Percentiles rank a stretch among this genome's conserved stretches.
These are phyloP conservation scores for Trichophyton verrucosum DNA, from an alignment of 2,329 filamentous ascomycete species.

Conservation along the genomic window DNA sequence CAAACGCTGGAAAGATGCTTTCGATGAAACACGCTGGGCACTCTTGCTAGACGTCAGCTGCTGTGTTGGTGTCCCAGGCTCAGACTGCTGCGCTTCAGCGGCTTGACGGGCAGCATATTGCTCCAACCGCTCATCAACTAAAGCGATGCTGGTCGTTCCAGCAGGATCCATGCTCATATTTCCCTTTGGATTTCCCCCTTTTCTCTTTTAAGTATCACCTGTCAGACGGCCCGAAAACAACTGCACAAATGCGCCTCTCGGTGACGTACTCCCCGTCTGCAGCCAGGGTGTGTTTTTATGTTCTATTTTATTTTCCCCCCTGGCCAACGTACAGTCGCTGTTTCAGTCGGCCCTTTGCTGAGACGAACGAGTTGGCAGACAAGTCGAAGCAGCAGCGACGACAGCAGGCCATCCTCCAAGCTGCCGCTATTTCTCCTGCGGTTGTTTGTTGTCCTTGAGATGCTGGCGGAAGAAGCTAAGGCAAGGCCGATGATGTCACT, in stretches of 20 bases:
- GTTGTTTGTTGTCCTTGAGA: neutral
- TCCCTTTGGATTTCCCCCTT: neutral
- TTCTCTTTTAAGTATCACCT: neutral
- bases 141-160: neutral
- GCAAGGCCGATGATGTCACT: constrained; percentile 1
- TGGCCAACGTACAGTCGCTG: neutral
- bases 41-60: neutral
- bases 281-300: neutral
- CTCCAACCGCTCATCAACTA: neutral
- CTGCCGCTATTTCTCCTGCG: neutral
- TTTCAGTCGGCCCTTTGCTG: neutral
- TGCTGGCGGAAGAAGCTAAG: neutral
- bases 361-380: neutral
- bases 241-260: neutral
- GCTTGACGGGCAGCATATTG: neutral
- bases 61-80: neutral
- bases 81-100: neutral
- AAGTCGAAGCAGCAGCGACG: neutral
- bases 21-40: neutral
- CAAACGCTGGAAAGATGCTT: constrained; percentile 36
- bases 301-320: too few species aligned
- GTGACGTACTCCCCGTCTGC: neutral
- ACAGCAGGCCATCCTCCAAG: neutral
- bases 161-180: neutral
- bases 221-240: neutral